phyloP scores from a whole-genome alignment of 345 rosid species.

The Melaleuca quinquenervia region DNA sequence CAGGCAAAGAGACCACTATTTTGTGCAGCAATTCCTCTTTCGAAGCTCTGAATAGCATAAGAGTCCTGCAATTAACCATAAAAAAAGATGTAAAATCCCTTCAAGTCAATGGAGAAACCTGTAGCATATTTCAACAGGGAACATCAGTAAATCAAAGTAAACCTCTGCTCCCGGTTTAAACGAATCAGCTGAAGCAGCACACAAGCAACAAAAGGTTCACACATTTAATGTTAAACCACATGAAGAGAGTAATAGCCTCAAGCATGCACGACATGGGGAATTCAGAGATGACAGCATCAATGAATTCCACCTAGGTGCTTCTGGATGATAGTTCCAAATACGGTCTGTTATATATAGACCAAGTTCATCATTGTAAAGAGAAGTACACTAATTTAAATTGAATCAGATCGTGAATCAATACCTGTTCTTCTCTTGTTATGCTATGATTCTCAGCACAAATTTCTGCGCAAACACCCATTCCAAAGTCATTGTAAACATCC shows the following conservation, averaged over 20 bases:
- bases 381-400: not conserved
- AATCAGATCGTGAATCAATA: constrained; percentile 1
- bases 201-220: not conserved
- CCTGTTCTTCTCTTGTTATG: constrained; percentile 82
- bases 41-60: constrained; percentile 75
- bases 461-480: constrained; percentile 90
- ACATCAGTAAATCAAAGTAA: not conserved
- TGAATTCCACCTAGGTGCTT: not conserved
- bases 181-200: not conserved
- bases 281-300: not conserved
- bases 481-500: constrained; percentile 93
- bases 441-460: constrained; percentile 69
- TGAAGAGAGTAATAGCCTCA: not conserved
- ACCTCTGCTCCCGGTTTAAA: not conserved
- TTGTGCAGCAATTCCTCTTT: constrained; percentile 77
- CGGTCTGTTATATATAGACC: not conserved
- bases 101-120: not conserved
- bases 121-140: not conserved
- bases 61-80: constrained; percentile 43
- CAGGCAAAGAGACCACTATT: constrained; percentile 57
- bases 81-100: not conserved
- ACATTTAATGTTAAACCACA: not conserved
- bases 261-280: not conserved
- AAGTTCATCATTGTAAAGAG: not conserved
- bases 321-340: not conserved